Evolutionary conservation across 768 basidiomycete species (phyloP).

Genomic region (Tylopilus felleus): DNA sequence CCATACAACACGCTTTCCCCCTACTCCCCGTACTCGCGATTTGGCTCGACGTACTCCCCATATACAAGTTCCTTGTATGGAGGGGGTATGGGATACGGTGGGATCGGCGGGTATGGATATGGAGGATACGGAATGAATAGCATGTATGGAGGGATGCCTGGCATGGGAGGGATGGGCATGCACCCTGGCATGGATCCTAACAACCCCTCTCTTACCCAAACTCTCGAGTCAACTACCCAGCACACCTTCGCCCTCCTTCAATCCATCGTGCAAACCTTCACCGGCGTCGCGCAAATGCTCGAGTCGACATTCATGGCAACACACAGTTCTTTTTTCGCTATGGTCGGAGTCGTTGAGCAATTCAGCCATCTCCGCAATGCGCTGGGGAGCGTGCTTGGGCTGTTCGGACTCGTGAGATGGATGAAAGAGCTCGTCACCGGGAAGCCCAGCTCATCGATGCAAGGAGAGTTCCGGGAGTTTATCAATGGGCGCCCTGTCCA

Average conservation of each 20-base stretch:
- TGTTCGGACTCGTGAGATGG: conserved; percentile 90
- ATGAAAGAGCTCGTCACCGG: conserved; percentile 61
- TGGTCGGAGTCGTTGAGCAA: conserved; percentile 96
- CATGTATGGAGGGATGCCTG: conserved; percentile 38
- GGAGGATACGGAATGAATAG: conserved; percentile 52
- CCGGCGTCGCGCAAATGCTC: conserved; percentile 94
- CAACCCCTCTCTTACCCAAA: conserved; percentile 72
- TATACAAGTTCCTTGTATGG: conserved; percentile 33
- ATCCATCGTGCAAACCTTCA: conserved; percentile 92
- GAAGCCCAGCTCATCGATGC: conserved; percentile 43
- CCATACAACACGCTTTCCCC: conserved; percentile 45
- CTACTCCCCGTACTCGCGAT: conserved; percentile 43
- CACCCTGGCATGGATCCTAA: conserved; percentile 44
- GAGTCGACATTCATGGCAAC: conserved; percentile 98
- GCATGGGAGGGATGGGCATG: conserved; percentile 41
- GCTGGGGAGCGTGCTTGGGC: conserved; percentile 86
- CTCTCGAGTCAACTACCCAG: conserved; percentile 85
- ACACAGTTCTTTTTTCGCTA: conserved; percentile 91
- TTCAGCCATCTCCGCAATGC: conserved; percentile 89
- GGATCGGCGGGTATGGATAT: conserved; percentile 43
- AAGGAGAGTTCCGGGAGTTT: conserved; percentile 74
- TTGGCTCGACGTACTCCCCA: conserved; percentile 36
- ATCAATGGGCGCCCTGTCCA: conserved; percentile 60
- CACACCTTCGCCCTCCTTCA: conserved; percentile 93
- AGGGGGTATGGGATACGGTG: conserved; percentile 36